Base-by-base conservation (phyloP, 192 early-diverging fungal genomes). In the Coemansia sp. region DNA sequence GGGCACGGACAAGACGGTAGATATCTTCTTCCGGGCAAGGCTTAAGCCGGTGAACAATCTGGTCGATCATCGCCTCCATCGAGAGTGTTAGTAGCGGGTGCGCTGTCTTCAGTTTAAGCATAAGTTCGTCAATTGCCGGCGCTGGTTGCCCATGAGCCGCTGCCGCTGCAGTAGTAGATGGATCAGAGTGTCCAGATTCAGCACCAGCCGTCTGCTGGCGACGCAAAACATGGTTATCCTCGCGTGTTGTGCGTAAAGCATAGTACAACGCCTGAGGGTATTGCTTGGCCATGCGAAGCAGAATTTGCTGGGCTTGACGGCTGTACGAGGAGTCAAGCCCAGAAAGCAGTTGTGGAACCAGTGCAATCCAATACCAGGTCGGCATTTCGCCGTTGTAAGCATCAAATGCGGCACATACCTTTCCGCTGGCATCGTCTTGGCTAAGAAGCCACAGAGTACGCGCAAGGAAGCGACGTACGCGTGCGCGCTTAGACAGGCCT, bases 1-100 rank as follows among this genome's bases (percentile, higher is more conserved):
- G 78, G 6, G 94, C 94, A 21, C 93, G 91, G 60, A 97, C 92
- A 56, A 98, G 74, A 14, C 98, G 85, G 62, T 99, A 98, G 58
- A 98, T 97, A 60, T 99, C 98, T 70, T 99, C 96, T 71, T 98
- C 95, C 1, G 93, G 88, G 8, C 89, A 88, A 3, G 95, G 95
- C 72, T 98, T 98, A 52, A 99, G 78, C 5, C 92, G 85, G 61
- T 90, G 87, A 47, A 93, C 88, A n/a, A 99, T 94, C 77, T 98
- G 95, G 69, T 99, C 95, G 6, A 95, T 90, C 93, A 99, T 98
- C 1, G 91, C 94, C 82, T 99, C 96, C 90, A 99, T 96, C 14
- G 96, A 92, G 47, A 98, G 72, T 2, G 93, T 90, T 28, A 98
- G 82, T 48, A 98, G 84, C 23, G 98, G 95, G 68, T 90, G 96